These are phyloP conservation scores for Apiospora sp. DNA, from an alignment of 2,329 filamentous ascomycete species.

Conservation along the genomic window DNA sequence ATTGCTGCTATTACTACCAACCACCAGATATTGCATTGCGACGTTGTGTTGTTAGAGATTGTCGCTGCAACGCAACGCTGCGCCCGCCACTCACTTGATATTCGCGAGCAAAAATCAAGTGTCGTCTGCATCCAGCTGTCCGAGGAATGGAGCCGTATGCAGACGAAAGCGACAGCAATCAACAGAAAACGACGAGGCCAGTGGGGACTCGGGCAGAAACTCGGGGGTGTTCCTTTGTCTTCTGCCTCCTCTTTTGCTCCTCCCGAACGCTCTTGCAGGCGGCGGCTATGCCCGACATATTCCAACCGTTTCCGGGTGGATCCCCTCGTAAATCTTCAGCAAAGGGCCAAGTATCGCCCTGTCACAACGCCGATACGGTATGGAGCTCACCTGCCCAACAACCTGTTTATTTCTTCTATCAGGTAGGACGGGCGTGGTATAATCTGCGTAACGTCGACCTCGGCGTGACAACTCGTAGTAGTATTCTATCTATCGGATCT, in stretches of 20 bases:
- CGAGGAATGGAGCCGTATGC: slow-evolving; percentile 4
- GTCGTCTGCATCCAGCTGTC: background rate
- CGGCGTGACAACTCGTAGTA: background rate
- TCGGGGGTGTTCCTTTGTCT: slow-evolving; percentile 1
- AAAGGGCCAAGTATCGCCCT: background rate
- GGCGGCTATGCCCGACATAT: slow-evolving; percentile 4
- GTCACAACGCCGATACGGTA: background rate
- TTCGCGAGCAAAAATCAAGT: background rate
- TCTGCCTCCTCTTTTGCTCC: background rate
- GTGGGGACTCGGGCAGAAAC: slow-evolving; percentile 13
- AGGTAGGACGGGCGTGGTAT: background rate
- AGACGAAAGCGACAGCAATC: background rate
- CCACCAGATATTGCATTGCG: background rate
- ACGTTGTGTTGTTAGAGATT: background rate
- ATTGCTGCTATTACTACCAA: background rate
- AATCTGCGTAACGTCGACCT: background rate
- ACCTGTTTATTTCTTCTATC: background rate
- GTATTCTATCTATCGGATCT: background rate
- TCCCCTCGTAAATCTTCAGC: background rate
- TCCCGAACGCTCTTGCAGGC: background rate
- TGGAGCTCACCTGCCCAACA: background rate
- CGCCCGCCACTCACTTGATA: slow-evolving; percentile 1
- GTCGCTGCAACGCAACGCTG: slow-evolving; percentile 17
- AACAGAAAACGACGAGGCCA: background rate
- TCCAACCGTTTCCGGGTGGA: background rate